Percentiles rank a stretch among this genome's conserved stretches.
Conservation (phyloP, 2,329 filamentous ascomycete species). For the Davidsoniella eucalypti region DNA sequence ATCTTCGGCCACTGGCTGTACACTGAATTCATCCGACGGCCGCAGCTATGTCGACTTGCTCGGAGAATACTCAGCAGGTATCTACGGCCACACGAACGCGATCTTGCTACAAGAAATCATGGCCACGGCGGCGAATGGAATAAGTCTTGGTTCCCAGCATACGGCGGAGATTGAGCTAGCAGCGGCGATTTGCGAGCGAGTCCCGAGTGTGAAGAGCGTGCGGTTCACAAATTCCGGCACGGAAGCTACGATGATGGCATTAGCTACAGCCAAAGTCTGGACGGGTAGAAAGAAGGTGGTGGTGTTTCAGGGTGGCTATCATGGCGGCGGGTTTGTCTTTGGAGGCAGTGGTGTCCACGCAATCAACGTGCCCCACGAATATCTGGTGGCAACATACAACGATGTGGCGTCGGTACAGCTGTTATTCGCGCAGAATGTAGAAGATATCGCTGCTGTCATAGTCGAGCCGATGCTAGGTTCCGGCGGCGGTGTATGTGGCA, state of each 20-base stretch:
- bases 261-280: conserved; percentile 35
- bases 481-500: conserved; percentile 39
- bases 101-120: conserved; percentile 32
- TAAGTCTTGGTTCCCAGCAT: conserved; percentile 38
- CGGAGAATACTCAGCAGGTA: conserved; percentile 45
- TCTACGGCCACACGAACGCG: conserved; percentile 49
- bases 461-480: conserved; percentile 51
- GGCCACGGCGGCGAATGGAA: conserved; percentile 28
- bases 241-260: conserved; percentile 44
- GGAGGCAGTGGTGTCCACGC: conserved; percentile 15
- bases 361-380: conserved; percentile 36
- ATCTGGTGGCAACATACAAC: conserved; percentile 46
- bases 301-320: conserved; percentile 30
- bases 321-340: conserved; percentile 17
- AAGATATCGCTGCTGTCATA: conserved; percentile 42
- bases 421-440: conserved; percentile 21
- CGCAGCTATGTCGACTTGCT: conserved; percentile 38
- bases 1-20: conserved; percentile 11
- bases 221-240: conserved; percentile 51
- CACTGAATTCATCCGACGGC: conserved; percentile 26
- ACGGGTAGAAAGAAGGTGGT: conserved; percentile 30
- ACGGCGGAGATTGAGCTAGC: conserved; percentile 35
- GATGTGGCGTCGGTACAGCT: conserved; percentile 29
- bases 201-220: conserved; percentile 33
- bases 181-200: conserved; percentile 33